These are phyloP conservation scores for Eutrema heterophyllum DNA, from an alignment of 345 rosid genomes.

Conservation along the genomic window DNA sequence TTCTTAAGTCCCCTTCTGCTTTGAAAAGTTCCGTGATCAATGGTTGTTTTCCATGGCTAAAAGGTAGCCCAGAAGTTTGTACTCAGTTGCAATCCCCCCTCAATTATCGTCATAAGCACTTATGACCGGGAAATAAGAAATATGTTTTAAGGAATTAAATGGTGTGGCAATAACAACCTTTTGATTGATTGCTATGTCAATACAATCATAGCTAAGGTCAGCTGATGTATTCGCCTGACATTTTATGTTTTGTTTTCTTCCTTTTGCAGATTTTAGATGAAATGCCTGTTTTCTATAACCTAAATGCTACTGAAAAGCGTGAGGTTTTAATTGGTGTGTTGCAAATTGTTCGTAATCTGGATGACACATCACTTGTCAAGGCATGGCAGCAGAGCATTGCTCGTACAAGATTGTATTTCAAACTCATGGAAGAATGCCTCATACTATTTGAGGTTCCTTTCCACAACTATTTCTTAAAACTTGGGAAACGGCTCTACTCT, in stretches of 20 bases:
- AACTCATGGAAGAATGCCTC: conserved; percentile 96
- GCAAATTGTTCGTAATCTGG: conserved; percentile 95
- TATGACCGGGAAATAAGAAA: conserved; percentile 2
- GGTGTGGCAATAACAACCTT: conserved; percentile 3
- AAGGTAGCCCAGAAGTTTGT: neutral
- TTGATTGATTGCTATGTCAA: neutral
- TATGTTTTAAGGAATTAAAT: neutral
- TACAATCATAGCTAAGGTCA: neutral
- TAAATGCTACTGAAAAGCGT: conserved; percentile 92
- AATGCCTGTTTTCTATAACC: conserved; percentile 98
- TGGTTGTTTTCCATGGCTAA: conserved; percentile 1
- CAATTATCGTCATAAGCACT: neutral
- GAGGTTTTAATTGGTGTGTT: conserved; percentile 86
- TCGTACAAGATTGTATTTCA: conserved; percentile 93
- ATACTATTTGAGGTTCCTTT: conserved; percentile 83
- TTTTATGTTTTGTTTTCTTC: conserved; percentile 21
- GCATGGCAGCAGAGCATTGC: conserved; percentile 99
- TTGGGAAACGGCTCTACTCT: conserved; percentile 1
- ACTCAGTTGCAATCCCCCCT: neutral
- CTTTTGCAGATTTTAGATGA: conserved; percentile 91
- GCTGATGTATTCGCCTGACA: conserved; percentile 2
- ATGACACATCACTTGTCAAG: conserved; percentile 84
- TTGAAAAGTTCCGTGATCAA: neutral
- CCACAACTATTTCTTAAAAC: conserved; percentile 10
- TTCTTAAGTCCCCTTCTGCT: neutral